phyloP scores from a whole-genome alignment of 2,329 filamentous ascomycete genomes.

The Xylaria polymorpha region DNA sequence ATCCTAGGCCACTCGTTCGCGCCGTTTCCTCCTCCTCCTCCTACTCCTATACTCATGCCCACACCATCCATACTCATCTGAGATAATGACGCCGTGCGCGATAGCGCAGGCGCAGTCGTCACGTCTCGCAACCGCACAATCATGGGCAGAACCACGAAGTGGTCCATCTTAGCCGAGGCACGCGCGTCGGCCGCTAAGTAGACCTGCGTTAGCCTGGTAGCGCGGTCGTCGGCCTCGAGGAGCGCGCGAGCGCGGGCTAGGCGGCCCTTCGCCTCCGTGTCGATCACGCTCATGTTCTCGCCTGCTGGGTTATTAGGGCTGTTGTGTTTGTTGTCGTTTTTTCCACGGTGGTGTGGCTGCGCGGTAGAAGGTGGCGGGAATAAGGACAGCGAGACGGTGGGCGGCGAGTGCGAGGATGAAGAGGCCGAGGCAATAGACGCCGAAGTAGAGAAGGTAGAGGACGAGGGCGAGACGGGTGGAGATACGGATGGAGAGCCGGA shows the following conservation, averaged over 20 bases:
- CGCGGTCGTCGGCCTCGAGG: slow-evolving; percentile 26
- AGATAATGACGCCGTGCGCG: background rate
- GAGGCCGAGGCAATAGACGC: background rate
- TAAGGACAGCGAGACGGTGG: slow-evolving; percentile 18
- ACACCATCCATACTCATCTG: background rate
- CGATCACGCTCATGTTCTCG: background rate
- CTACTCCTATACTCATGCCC: background rate
- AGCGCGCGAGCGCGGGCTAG: slow-evolving; percentile 13
- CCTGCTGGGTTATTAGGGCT: background rate
- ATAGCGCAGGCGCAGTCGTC: slow-evolving; percentile 19
- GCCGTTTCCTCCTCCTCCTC: background rate
- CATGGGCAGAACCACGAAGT: slow-evolving; percentile 45
- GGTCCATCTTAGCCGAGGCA: slow-evolving; percentile 36
- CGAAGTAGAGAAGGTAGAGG: slow-evolving; percentile 21
- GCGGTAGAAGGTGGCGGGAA: slow-evolving; percentile 18
- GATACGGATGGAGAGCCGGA: slow-evolving; percentile 10
- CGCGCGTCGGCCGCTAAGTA: slow-evolving; percentile 38
- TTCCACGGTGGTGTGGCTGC: background rate
- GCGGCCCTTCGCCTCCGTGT: slow-evolving; percentile 7
- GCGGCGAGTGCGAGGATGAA: slow-evolving; percentile 9
- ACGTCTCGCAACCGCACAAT: slow-evolving; percentile 46
- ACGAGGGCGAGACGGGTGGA: background rate
- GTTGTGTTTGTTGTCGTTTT: background rate
- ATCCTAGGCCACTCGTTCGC: slow-evolving; percentile 44
- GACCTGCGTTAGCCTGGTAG: slow-evolving; percentile 39